These are phyloP conservation scores for Scortechinia acanthostroma DNA, from an alignment of 2,329 filamentous ascomycete genomes.

Conservation along the genomic window DNA sequence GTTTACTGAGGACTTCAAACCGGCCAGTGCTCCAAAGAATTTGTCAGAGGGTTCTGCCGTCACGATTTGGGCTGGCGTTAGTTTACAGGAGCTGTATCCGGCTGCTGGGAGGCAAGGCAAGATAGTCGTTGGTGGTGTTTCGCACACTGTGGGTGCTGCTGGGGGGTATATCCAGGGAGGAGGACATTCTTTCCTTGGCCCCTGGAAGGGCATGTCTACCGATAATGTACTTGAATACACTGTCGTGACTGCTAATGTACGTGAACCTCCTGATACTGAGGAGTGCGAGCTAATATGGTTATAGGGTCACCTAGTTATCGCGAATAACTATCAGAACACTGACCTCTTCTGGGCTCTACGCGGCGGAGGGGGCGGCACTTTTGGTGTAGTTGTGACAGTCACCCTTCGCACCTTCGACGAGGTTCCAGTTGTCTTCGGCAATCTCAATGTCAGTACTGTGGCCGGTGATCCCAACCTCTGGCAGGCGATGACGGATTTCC, in stretches of 20 bases:
- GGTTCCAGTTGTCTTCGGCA: no score
- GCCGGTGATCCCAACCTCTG: no score
- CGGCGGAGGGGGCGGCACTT: constrained; percentile 52
- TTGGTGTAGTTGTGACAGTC: constrained; percentile 44
- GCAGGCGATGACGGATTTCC: no score
- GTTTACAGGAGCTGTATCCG: constrained; percentile 4
- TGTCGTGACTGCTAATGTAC: constrained; percentile 40
- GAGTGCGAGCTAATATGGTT: no score
- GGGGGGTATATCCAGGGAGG: constrained; percentile 56
- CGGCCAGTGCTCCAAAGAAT: constrained; percentile 2
- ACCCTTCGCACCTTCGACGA: no score
- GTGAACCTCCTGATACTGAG: no score
- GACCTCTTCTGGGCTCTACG: constrained; percentile 59
- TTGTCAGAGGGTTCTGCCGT: constrained; percentile 5
- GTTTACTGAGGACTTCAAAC: constrained; percentile 4
- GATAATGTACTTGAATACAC: constrained; percentile 50
- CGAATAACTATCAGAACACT: constrained; percentile 33
- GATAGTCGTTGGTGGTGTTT: constrained; percentile 41
- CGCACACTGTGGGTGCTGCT: constrained; percentile 45
- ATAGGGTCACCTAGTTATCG: constrained; percentile 39
- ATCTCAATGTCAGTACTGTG: no score
- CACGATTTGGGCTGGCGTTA: constrained; percentile 6
- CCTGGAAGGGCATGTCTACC: constrained; percentile 46
- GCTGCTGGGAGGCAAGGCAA: no score
- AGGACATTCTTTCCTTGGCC: constrained; percentile 44